These are phyloP conservation scores for Rozella allomycis DNA, from an alignment of 371 early-diverging fungal genomes.

Conservation along the genomic window DNA sequence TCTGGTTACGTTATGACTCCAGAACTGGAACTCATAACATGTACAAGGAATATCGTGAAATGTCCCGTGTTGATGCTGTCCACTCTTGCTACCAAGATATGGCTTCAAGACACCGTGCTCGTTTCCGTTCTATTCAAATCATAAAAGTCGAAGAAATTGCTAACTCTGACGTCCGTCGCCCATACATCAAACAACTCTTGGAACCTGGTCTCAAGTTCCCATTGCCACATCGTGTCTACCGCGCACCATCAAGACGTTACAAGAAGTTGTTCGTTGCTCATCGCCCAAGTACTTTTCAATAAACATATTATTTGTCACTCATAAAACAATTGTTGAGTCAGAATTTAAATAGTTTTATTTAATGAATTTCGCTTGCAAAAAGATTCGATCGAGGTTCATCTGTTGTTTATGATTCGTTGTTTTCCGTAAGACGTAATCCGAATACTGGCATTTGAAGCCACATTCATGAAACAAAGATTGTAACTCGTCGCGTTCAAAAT, in stretches of 20 bases:
- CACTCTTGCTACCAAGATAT: constrained; percentile 94
- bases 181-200: constrained; percentile 88
- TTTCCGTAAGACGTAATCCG: too few relatives aligned
- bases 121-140: constrained; percentile 92
- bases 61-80: constrained; percentile 84
- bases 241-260: constrained; percentile 7
- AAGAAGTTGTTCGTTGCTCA: not conserved
- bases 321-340: too few relatives aligned
- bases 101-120: constrained; percentile 96
- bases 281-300: not conserved
- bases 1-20: constrained; percentile 98
- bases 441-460: too few relatives aligned
- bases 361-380: too few relatives aligned
- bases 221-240: constrained; percentile 81
- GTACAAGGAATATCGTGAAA: constrained; percentile 99
- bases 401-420: too few relatives aligned
- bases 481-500: too few relatives aligned
- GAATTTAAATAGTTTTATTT: not conserved
- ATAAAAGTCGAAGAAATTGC: constrained; percentile 84
- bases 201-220: constrained; percentile 81
- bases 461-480: too few relatives aligned
- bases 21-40: constrained; percentile 99
- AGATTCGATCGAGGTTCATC: too few relatives aligned
- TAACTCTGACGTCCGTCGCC: constrained; percentile 76
- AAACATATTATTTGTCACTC: not conserved